Evolutionary conservation across 176 grass and related monocot genomes (phyloP).

Genomic region (Microstegium vimineum): DNA sequence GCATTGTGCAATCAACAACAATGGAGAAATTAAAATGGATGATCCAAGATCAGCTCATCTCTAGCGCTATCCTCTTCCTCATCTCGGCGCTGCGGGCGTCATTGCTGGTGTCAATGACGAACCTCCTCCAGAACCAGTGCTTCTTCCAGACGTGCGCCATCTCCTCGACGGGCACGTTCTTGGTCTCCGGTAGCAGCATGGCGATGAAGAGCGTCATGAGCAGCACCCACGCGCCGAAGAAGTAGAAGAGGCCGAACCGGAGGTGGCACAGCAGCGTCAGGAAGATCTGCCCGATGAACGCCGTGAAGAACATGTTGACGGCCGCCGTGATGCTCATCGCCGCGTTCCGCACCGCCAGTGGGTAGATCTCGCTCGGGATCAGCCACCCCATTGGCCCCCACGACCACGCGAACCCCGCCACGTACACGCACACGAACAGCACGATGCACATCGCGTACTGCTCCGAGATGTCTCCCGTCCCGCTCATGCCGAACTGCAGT

Average conservation of each 20-base stretch:
- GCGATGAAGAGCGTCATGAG: conserved; percentile 64
- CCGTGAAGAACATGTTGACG: conserved; percentile 60
- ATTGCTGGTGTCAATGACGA: conserved; percentile 24
- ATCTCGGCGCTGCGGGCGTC: conserved; percentile 42
- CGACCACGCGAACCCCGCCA: conserved; percentile 52
- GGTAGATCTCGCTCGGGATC: conserved; percentile 53
- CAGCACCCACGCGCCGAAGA: conserved; percentile 42
- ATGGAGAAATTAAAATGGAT: not conserved
- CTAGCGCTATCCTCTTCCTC: conserved; percentile 66
- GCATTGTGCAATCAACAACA: no score
- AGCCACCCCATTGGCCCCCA: conserved; percentile 55
- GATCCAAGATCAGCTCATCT: conserved; percentile 52
- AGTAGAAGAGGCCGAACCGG: conserved; percentile 53
- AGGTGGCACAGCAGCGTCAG: conserved; percentile 55
- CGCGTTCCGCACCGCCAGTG: conserved; percentile 31
- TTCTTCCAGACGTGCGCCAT: conserved; percentile 35
- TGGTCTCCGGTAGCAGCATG: conserved; percentile 51
- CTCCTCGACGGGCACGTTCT: conserved; percentile 47
- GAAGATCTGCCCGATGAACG: conserved; percentile 54
- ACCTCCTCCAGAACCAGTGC: conserved; percentile 60
- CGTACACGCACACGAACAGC: conserved; percentile 61
- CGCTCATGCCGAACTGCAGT: conserved; percentile 48
- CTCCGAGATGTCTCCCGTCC: conserved; percentile 46
- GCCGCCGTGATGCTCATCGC: conserved; percentile 45
- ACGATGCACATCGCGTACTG: conserved; percentile 65